Base-by-base conservation (phyloP, 331 rosid genomes). In the Quercus tomentella region DNA sequence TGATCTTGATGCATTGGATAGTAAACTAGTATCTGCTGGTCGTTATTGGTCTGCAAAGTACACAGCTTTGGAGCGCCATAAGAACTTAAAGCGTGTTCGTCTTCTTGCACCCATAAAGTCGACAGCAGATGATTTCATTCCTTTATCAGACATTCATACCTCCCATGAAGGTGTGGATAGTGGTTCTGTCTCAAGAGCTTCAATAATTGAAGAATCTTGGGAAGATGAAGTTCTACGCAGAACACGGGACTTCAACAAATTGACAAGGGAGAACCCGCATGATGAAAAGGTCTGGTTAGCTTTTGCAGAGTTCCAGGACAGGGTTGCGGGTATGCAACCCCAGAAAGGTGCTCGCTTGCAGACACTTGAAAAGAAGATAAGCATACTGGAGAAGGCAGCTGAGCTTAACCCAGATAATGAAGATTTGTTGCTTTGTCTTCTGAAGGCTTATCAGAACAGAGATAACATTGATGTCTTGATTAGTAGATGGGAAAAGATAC, bases 291-390 rank as follows among this genome's bases (percentile, higher is more conserved):
- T 43, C 56, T 94, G 97, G 98, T 77, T 92, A 68, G 89, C 79
- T 70, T 95, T 95, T 72, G 96, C 99, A 2, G 94, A 90, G 77
- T 95, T 92, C 82, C 97, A 92, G 86, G 97, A 94, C 77, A 89
- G 70, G 80, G 94, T 94, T 75, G 96, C 97, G 15, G 82, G 81
- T 35, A 90, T 84, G 94, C 97, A 92, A 76, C 91, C 96, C 73
- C 98, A 91, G 79, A 94, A 92, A 83, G 97, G 94, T 80, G 98
- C 98, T 81, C 97, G 97, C 65, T 86, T 92, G 92, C 97, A 91
- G 88, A 90, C 88, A 37, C 91, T 94, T 77, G 97, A 91, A 73
- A 94, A 91, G 87, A 94, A 94, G 87, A 92, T 94, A 79, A 94
- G 98, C 92, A 86, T 94, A 82, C 84, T 94, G 69, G 97, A 94